phyloP scores from a whole-genome alignment of 176 grass and related monocot species.

The Oryza meyeriana region DNA sequence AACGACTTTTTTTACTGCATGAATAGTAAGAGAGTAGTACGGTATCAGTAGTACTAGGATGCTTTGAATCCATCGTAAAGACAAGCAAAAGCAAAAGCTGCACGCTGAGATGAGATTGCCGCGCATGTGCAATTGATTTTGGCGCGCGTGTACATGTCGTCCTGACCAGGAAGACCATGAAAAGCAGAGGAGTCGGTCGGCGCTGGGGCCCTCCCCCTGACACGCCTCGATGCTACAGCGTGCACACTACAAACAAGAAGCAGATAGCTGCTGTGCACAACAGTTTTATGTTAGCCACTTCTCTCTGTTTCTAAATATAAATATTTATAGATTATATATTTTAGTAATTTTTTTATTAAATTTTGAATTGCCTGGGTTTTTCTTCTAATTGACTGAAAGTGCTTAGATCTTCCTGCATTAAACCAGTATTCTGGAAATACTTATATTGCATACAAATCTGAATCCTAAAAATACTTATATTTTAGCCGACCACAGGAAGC shows the following conservation, averaged over 20 bases:
- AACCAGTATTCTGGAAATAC: too few species aligned
- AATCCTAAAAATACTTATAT: too few species aligned
- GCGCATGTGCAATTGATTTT: conserved; percentile 7
- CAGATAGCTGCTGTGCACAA: not conserved
- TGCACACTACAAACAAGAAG: not conserved
- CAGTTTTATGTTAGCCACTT: not conserved
- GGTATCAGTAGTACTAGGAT: not conserved
- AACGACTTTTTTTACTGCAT: not conserved
- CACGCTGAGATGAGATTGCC: not conserved
- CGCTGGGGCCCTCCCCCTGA: too few species aligned
- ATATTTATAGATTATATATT: too few species aligned
- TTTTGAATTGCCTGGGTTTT: too few species aligned
- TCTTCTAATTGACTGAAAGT: too few species aligned
- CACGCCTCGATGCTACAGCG: not conserved
- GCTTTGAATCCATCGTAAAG: not conserved
- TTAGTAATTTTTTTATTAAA: too few species aligned
- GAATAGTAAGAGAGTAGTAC: not conserved
- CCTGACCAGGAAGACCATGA: not conserved
- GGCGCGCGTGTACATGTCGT: not conserved
- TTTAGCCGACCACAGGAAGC: too few species aligned
- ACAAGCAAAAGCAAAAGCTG: not conserved
- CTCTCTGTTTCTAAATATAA: too few species aligned
- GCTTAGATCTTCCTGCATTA: too few species aligned
- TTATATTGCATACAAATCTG: too few species aligned
- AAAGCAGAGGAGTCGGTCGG: not conserved